Base-by-base conservation (phyloP, 768 basidiomycete genomes). In the Podaxis mareebaensis region DNA sequence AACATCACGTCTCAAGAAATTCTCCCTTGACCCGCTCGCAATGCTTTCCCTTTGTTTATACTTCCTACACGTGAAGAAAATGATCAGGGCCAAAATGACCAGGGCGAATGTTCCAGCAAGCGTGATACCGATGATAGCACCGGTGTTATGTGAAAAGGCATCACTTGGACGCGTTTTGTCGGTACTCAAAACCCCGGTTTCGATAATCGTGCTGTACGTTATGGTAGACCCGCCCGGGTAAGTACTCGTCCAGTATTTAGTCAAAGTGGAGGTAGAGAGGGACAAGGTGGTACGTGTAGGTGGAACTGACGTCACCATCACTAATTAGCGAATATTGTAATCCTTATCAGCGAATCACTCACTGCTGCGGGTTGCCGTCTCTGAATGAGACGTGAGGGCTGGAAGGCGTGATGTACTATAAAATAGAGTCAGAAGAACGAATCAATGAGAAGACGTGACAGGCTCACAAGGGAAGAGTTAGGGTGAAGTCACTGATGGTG, bases 41-140 rank as follows among this genome's bases (percentile, higher is more conserved):
- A 61, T 40, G 36, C 53, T 49, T 36, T 59, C 63, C 39, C 64
- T 64, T 4, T 68, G 61, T 53, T 69, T 68, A 56, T 72, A 75
- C 24, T 72, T 66, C 53, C 67, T 68, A 58, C 79, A 79, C 1
- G 67, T 65, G 26, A 74, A 75, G 59, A 79, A 77, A 26, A 75
- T 65, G 26, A 73, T 36, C 11, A 78, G 33, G 40, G 76, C 68
- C 28, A 71, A 65, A 8, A 74, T 28, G 17, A 79, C 65, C 20
- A 79, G 66, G 33, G 65, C 64, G 49, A 71, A 46, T 2, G 73
- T 67, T 24, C 67, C 70, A 1, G 75, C 70, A 3, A 81, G 48
- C 4, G 76, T 71, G 33, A 80, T 74, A 2, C 76, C 79, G 17
- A 79, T 72, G 42, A 79, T 76, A 10, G 74, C 79, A 11, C 73